These are phyloP conservation scores for Arthrobotrys musiformis DNA, from an alignment of 2,329 filamentous ascomycete species.

Conservation along the genomic window DNA sequence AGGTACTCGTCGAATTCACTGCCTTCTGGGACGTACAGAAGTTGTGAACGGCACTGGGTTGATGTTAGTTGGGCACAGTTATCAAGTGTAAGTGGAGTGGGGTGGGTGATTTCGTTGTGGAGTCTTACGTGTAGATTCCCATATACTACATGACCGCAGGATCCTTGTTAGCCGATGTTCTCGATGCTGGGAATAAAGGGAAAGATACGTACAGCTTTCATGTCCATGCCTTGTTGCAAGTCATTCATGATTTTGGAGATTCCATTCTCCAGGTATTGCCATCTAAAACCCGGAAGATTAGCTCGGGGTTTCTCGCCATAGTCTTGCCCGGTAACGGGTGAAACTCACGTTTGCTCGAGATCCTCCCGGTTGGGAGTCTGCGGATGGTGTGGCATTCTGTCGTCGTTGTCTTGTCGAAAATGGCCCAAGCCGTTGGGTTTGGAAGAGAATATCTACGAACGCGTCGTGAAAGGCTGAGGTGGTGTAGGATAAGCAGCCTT, in stretches of 20 bases:
- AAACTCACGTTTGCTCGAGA: constrained; percentile 71
- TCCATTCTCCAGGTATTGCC: constrained; percentile 86
- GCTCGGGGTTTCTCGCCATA: not conserved
- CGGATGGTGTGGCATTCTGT: constrained; percentile 62
- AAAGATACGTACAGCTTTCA: constrained; percentile 76
- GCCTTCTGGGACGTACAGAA: constrained; percentile 99
- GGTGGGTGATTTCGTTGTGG: not conserved
- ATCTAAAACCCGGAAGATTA: constrained; percentile 68
- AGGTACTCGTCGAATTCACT: constrained; percentile 69
- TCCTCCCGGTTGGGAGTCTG: constrained; percentile 72
- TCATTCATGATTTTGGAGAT: constrained; percentile 94
- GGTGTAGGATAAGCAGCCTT: constrained; percentile 36
- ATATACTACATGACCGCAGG: constrained; percentile 75
- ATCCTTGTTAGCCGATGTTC: constrained; percentile 19
- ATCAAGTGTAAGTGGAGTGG: not conserved
- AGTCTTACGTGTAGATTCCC: constrained; percentile 85
- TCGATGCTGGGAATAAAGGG: constrained; percentile 34
- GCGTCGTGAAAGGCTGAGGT: constrained; percentile 44
- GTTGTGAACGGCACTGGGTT: constrained; percentile 84
- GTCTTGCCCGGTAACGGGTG: not conserved
- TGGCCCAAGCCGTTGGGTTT: constrained; percentile 48
- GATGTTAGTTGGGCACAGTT: not conserved
- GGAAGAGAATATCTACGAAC: constrained; percentile 27
- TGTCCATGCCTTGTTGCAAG: constrained; percentile 89
- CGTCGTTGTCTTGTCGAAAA: constrained; percentile 21